Base-by-base conservation (phyloP, 805 yeast genomes). In the Yarrowia divulgata region DNA sequence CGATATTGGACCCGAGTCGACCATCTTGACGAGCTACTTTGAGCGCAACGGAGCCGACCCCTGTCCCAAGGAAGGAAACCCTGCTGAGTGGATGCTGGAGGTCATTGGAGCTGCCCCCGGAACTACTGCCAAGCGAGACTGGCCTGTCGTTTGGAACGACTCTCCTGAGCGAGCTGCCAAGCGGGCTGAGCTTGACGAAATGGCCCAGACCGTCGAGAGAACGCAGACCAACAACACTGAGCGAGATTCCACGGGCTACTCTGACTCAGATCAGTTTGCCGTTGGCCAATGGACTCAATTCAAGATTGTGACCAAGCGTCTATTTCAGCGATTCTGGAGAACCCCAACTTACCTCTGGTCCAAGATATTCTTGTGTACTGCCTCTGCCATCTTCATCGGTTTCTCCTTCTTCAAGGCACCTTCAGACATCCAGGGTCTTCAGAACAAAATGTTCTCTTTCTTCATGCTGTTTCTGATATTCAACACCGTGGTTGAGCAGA, bases 51-150 rank as follows among this genome's bases (percentile, higher is more conserved):
- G 92, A 69, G 86, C 93, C 52, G 84, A 82, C 32, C 80, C 81
- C 69, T 90, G 93, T 79, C 93, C 93, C 23, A 79, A 82, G 8
- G 82, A 82, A 45, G 92, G 91, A 4, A 90, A 90, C 72, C 95
- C 94, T 40, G 94, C 93, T 10, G 97, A 91, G 80, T 92, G 96
- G 95, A 92, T 92, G 97, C 82, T 92, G 78, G 90, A 89, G 71
- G 75, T 73, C 12, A 74, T 76, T 67, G 83, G 85, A 48, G 82
- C 81, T 67, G 80, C 77, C 45, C 80, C 79, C 49, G 81, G 78
- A 19, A 71, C 76, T 8, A 69, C 67, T 13, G 78, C 79, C 9
- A 72, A 69, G 19, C 57, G 68, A 18, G 79, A 79, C 66, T 78
- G 76, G 74, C 73, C 90, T 74, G 88, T 89, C 75, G 91, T 89